Percentiles rank a stretch among this genome's conserved stretches.
Evolutionary conservation across 2,329 filamentous ascomycete species (phyloP).

Genomic region (Aspergillus latus): DNA sequence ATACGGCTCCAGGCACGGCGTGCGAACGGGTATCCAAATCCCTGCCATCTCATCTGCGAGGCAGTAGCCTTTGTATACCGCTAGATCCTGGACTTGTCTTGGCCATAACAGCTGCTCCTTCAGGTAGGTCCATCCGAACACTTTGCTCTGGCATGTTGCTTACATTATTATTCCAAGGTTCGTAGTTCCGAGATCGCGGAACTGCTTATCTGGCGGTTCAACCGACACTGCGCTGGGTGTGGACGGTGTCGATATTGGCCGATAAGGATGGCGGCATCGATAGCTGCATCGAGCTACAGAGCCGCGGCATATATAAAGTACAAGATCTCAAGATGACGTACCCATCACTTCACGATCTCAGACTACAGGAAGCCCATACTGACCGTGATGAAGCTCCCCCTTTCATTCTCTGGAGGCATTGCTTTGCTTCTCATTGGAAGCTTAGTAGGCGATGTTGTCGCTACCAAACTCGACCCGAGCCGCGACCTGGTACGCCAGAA

Average conservation of each 20-base stretch:
- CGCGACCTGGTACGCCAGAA: conserved; percentile 6
- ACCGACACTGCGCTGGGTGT: background rate
- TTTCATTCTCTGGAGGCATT: conserved; percentile 5
- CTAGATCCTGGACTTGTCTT: conserved; percentile 2
- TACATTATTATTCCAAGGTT: background rate
- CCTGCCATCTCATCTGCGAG: background rate
- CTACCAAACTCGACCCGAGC: conserved; percentile 6
- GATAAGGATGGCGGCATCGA: background rate
- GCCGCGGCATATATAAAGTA: conserved; percentile 2
- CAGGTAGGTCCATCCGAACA: conserved; percentile 6
- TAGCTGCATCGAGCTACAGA: background rate
- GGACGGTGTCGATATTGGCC: background rate
- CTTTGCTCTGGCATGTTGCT: background rate
- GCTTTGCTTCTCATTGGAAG: conserved; percentile 11
- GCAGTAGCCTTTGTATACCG: background rate
- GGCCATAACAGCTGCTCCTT: conserved; percentile 5
- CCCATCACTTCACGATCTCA: conserved; percentile 24
- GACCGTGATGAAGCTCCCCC: conserved; percentile 12
- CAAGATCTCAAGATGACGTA: background rate
- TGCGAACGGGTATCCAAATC: background rate
- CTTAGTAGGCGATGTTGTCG: conserved; percentile 12
- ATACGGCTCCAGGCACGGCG: background rate
- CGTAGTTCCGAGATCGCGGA: background rate
- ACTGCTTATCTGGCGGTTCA: background rate
- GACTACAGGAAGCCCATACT: background rate